A percentile compares a stretch with the other conserved stretches of the same genome.
phyloP scores from a whole-genome alignment of 1,284 basidiomycete genomes.

The Chiua sp. region DNA sequence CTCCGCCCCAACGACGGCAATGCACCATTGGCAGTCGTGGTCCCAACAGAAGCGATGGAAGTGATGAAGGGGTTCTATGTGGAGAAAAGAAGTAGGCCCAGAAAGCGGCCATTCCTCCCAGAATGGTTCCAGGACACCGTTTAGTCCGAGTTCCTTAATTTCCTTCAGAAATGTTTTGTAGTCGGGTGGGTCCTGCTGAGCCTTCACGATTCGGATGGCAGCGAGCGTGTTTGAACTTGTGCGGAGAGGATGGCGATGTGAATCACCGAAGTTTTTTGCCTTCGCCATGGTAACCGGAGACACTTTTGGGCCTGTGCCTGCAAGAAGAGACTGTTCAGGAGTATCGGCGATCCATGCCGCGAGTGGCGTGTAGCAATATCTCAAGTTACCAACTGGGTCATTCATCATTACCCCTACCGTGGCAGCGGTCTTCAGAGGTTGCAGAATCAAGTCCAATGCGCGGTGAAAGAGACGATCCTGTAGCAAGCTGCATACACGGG shows the following conservation, averaged over 20 bases:
- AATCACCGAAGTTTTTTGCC: background rate
- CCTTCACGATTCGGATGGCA: background rate
- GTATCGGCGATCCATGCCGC: constrained; percentile 3
- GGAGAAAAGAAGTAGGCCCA: no score
- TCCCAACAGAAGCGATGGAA: no score
- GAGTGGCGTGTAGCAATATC: background rate
- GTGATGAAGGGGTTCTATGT: no score
- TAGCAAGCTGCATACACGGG: no score
- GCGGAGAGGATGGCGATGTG: background rate
- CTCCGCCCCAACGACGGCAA: no score
- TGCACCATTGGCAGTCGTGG: no score
- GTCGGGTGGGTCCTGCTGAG: background rate
- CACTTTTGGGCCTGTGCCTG: background rate
- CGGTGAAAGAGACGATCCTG: no score
- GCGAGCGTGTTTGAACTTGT: background rate
- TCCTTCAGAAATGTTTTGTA: constrained; percentile 1
- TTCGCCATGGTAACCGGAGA: background rate
- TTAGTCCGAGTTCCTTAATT: no score
- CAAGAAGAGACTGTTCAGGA: background rate
- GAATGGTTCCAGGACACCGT: no score
- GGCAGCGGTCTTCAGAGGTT: constrained; percentile 38
- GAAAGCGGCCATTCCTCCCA: no score
- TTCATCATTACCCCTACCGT: constrained; percentile 32
- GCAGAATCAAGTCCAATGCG: constrained; percentile 27
- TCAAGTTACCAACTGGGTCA: constrained; percentile 28